Evolutionary conservation across 2,329 filamentous ascomycete genomes (phyloP).

Genomic region (Dothideomycetes sp.): DNA sequence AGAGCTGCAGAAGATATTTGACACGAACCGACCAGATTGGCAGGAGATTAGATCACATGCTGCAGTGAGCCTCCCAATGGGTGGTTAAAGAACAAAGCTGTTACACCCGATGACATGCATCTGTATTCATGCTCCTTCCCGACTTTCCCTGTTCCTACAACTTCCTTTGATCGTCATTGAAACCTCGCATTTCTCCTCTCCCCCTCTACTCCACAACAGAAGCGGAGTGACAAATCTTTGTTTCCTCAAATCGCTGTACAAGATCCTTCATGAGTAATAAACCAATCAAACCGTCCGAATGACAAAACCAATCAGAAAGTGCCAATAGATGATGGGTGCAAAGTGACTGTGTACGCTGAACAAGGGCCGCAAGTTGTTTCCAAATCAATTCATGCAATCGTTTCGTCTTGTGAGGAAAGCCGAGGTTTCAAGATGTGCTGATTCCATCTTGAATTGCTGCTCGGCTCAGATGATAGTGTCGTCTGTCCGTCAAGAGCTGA

Average conservation of each 20-base stretch:
- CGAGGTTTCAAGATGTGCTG: neutral
- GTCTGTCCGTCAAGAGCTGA: neutral
- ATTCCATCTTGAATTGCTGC: neutral
- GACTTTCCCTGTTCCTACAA: slow-evolving; percentile 7
- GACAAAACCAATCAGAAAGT: no score
- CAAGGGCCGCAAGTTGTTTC: neutral
- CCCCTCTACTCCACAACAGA: slow-evolving; percentile 1
- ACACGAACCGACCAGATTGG: neutral
- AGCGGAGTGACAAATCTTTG: neutral
- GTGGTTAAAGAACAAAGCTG: slow-evolving; percentile 3
- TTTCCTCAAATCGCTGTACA: no score
- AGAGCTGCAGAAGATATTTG: neutral
- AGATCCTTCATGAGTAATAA: neutral
- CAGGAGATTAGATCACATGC: neutral
- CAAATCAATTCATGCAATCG: neutral
- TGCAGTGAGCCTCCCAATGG: neutral
- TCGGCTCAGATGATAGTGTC: neutral
- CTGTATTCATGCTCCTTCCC: slow-evolving; percentile 4
- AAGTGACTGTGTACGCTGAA: neutral
- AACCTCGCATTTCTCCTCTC: neutral
- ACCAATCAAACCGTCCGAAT: neutral
- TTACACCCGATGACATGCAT: slow-evolving; percentile 2
- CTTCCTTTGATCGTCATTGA: no score
- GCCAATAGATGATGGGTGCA: no score
- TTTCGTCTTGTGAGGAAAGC: neutral